Conservation (phyloP, 2,329 filamentous ascomycete genomes). For the Ophiostoma himal-ulmi region DNA sequence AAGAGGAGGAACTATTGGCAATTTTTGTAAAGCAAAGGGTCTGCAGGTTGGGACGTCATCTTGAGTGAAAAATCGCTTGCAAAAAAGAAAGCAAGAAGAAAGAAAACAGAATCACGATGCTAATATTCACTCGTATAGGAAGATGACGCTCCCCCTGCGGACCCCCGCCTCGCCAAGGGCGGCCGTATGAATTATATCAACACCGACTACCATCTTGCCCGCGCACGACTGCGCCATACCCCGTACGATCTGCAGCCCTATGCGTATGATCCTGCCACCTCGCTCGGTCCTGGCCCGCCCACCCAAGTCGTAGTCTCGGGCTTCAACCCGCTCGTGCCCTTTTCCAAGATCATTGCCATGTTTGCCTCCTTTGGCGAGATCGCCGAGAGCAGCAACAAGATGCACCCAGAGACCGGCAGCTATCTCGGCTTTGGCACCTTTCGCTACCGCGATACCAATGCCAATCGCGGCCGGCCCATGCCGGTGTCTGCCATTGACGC, state of each 20-base stretch:
- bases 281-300: slow-evolving; percentile 81
- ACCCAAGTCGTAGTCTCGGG: slow-evolving; percentile 89
- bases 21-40: slow-evolving; percentile 19
- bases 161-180: slow-evolving; percentile 72
- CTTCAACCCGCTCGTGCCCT: slow-evolving; percentile 85
- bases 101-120: slow-evolving; percentile 35
- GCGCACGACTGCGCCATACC: slow-evolving; percentile 63
- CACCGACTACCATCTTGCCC: slow-evolving; percentile 63
- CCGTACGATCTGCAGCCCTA: slow-evolving; percentile 80
- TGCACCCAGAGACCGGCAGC: slow-evolving; percentile 88
- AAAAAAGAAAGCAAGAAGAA: not conserved
- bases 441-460: slow-evolving; percentile 70
- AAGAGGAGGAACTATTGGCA: slow-evolving; percentile 24
- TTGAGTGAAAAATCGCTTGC: slow-evolving; percentile 28
- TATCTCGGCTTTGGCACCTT: slow-evolving; percentile 92
- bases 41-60: slow-evolving; percentile 56
- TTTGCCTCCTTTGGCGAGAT: slow-evolving; percentile 84
- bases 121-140: slow-evolving; percentile 57
- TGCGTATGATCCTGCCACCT: slow-evolving; percentile 72
- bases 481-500: slow-evolving; percentile 68
- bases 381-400: slow-evolving; percentile 84
- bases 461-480: slow-evolving; percentile 45
- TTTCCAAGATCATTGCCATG: slow-evolving; percentile 67
- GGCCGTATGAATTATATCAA: slow-evolving; percentile 63
- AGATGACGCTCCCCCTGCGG: slow-evolving; percentile 71